Conservation (phyloP, 2,329 filamentous ascomycete species). For the Cordyceps cicadae region DNA sequence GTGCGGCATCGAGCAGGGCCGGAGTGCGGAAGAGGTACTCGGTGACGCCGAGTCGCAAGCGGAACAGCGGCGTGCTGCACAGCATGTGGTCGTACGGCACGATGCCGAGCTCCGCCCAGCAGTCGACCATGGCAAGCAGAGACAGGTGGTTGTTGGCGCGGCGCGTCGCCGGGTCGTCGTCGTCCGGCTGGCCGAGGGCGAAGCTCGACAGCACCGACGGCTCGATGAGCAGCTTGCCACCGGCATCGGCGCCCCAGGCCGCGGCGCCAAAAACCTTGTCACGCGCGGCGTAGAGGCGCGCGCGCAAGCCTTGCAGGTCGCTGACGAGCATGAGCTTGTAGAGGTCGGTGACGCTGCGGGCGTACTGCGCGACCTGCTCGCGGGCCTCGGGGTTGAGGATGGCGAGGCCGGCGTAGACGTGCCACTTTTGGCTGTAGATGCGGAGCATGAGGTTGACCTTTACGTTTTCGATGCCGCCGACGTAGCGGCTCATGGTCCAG, state of each 20-base stretch:
- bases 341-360: constrained; percentile 80
- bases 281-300: constrained; percentile 55
- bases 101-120: constrained; percentile 89
- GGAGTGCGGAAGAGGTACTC: constrained; percentile 88
- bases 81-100: constrained; percentile 99
- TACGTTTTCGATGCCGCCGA: constrained; percentile 96
- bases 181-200: constrained; percentile 63
- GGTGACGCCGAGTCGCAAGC: constrained; percentile 92
- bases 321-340: constrained; percentile 96
- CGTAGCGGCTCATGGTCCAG: constrained; percentile 92
- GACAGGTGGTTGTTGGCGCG: constrained; percentile 90
- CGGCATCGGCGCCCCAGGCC: constrained; percentile 33
- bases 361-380: constrained; percentile 90
- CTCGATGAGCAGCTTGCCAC: constrained; percentile 56
- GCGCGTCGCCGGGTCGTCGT: constrained; percentile 31
- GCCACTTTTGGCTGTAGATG: constrained; percentile 98
- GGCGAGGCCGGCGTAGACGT: constrained; percentile 94
- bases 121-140: constrained; percentile 94
- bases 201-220: constrained; percentile 85
- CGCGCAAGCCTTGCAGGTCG: constrained; percentile 63
- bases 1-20: constrained; percentile 70
- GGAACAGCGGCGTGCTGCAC: constrained; percentile 94
- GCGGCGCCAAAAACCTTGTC: constrained; percentile 67
- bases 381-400: constrained; percentile 92
- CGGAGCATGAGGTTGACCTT: constrained; percentile 98